These are phyloP conservation scores for Chenopodium quinoa DNA, from an alignment of 148 eudicot genomes.

Conservation along the genomic window DNA sequence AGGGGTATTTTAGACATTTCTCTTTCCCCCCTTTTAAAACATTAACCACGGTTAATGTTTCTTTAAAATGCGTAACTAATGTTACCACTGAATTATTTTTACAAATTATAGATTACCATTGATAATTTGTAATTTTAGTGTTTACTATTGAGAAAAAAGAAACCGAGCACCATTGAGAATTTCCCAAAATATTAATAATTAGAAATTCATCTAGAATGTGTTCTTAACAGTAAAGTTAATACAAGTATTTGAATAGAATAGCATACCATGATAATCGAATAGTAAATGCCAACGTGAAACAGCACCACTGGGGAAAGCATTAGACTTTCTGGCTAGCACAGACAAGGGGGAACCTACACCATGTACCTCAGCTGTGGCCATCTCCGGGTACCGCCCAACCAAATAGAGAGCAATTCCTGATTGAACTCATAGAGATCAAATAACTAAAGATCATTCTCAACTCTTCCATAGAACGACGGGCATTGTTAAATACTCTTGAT, in stretches of 20 bases:
- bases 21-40: too few relatives aligned
- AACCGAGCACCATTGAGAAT: too few relatives aligned
- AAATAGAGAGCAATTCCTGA: constrained; percentile 28
- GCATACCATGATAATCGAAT: constrained; percentile 12
- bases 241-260: background rate
- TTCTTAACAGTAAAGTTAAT: too few relatives aligned
- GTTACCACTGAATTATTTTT: too few relatives aligned
- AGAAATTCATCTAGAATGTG: too few relatives aligned
- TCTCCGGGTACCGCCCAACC: constrained; percentile 23
- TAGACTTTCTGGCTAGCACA: constrained; percentile 21
- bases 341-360: constrained; percentile 26
- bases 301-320: constrained; percentile 25
- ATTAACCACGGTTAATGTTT: too few relatives aligned
- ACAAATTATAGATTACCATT: too few relatives aligned
- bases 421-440: background rate
- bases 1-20: too few relatives aligned
- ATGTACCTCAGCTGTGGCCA: constrained; percentile 28
- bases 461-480: background rate
- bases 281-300: background rate
- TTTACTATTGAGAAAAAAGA: too few relatives aligned
- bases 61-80: too few relatives aligned
- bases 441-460: background rate
- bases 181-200: too few relatives aligned
- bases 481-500: background rate
- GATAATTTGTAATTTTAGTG: too few relatives aligned